Percentiles rank a stretch among this genome's conserved stretches.
These are phyloP conservation scores for Stromatinia cepivora DNA, from an alignment of 2,329 filamentous ascomycete species.

Conservation along the genomic window DNA sequence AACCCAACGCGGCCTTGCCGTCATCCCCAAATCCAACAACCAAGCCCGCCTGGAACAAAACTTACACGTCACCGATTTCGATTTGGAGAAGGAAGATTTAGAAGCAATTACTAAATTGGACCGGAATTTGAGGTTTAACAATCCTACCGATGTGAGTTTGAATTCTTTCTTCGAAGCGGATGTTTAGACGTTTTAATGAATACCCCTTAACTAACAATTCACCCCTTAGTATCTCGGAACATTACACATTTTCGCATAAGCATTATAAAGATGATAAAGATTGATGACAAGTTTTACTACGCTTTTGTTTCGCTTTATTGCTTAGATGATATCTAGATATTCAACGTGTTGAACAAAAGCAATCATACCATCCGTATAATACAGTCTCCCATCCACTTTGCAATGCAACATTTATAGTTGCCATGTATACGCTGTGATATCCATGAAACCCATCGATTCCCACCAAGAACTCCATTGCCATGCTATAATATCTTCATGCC, in stretches of 20 bases:
- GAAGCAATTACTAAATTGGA: constrained; percentile 66
- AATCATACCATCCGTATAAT: not conserved
- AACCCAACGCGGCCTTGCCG: constrained; percentile 76
- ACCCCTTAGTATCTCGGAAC: constrained; percentile 49
- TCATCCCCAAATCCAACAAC: constrained; percentile 77
- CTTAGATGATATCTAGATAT: not conserved
- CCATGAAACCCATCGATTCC: constrained; percentile 16
- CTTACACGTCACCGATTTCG: constrained; percentile 64
- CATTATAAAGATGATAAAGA: not conserved
- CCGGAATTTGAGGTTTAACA: constrained; percentile 71
- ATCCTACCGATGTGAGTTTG: constrained; percentile 56
- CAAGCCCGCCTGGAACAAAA: constrained; percentile 61
- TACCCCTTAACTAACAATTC: constrained; percentile 18
- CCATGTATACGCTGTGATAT: constrained; percentile 12
- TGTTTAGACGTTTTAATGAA: not conserved
- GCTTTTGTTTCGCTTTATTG: not conserved
- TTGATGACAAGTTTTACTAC: not conserved
- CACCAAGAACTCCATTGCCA: constrained; percentile 30
- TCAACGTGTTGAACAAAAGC: not conserved
- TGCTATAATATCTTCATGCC: constrained; percentile 23
- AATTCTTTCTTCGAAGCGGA: too few species aligned
- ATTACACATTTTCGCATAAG: constrained; percentile 54
- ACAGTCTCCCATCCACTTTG: constrained; percentile 2
- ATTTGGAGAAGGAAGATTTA: constrained; percentile 66
- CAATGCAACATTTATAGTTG: not conserved